A percentile compares a stretch with the other conserved stretches of the same genome.
Evolutionary conservation across 2,329 filamentous ascomycete species (phyloP).

Genomic region (Venturia nashicola): DNA sequence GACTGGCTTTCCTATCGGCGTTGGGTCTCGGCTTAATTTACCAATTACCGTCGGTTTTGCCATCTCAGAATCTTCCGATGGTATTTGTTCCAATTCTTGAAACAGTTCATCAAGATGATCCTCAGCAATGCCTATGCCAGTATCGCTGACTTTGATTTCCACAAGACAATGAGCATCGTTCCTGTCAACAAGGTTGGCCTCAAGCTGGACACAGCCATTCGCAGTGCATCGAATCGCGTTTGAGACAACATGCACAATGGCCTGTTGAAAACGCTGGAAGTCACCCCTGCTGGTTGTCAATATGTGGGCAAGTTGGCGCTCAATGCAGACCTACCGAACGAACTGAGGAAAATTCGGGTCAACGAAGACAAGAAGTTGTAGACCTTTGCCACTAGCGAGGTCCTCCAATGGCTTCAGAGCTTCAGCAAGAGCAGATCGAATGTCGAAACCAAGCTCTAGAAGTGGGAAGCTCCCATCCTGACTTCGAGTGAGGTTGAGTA

Average conservation of each 20-base stretch:
- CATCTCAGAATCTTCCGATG: constrained; percentile 37
- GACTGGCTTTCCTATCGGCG: constrained; percentile 27
- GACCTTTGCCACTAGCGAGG: constrained; percentile 64
- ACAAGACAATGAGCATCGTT: constrained; percentile 44
- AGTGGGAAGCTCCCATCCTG: constrained; percentile 69
- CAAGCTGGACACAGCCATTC: constrained; percentile 55
- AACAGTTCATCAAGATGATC: constrained; percentile 48
- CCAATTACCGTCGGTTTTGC: constrained; percentile 16
- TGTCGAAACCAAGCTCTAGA: constrained; percentile 69
- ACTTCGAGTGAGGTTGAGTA: constrained; percentile 76
- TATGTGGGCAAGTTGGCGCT: not conserved
- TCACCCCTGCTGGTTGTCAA: constrained; percentile 42
- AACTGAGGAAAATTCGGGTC: constrained; percentile 57
- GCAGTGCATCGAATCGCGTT: constrained; percentile 74
- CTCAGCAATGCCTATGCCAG: constrained; percentile 52
- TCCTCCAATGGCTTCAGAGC: constrained; percentile 61
- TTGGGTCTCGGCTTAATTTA: constrained; percentile 13
- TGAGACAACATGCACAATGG: constrained; percentile 67
- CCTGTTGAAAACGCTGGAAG: constrained; percentile 64
- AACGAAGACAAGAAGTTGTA: constrained; percentile 55
- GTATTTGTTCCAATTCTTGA: constrained; percentile 53
- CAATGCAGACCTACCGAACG: constrained; percentile 34
- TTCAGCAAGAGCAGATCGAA: constrained; percentile 58
- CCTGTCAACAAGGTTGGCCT: constrained; percentile 47
- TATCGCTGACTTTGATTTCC: constrained; percentile 66